Conservation (phyloP, 1,284 basidiomycete genomes). For the Amylostereum chailletii region DNA sequence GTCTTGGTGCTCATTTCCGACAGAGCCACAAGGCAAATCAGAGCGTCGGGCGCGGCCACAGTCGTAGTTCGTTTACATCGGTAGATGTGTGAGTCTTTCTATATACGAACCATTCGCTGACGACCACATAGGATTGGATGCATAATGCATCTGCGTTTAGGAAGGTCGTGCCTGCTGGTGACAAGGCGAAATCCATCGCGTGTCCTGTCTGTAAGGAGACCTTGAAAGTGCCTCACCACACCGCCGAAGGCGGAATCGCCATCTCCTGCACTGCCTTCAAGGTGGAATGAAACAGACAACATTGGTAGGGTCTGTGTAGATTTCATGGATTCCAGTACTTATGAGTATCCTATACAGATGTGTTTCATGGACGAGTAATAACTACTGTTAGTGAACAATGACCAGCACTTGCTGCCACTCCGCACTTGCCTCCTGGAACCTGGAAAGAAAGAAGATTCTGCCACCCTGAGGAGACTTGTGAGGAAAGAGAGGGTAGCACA, state of each 20-base stretch:
- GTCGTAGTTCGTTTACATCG: slow-evolving; percentile 84
- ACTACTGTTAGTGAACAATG: slow-evolving; percentile 2
- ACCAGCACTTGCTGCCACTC: no score
- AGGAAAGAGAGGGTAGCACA: no score
- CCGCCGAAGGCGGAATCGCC: slow-evolving; percentile 39
- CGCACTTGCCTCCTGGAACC: no score
- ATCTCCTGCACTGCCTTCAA: slow-evolving; percentile 44
- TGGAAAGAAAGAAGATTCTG: no score
- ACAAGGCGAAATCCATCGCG: slow-evolving; percentile 70
- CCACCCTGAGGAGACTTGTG: no score
- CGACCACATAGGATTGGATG: slow-evolving; percentile 69
- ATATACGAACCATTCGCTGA: slow-evolving; percentile 14
- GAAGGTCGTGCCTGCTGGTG: slow-evolving; percentile 78
- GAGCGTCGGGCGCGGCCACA: slow-evolving; percentile 79
- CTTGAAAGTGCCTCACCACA: slow-evolving; percentile 61
- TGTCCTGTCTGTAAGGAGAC: slow-evolving; percentile 97
- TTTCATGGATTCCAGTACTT: no score
- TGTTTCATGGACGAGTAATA: background rate
- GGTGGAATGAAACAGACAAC: slow-evolving; percentile 60
- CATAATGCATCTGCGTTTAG: slow-evolving; percentile 48
- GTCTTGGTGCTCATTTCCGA: slow-evolving; percentile 96
- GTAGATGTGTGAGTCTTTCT: slow-evolving; percentile 60
- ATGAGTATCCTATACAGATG: no score
- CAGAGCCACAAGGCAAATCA: slow-evolving; percentile 89
- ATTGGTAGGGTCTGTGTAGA: slow-evolving; percentile 9